These are phyloP conservation scores for Mimosa pudica DNA, from an alignment of 306 rosid genomes.

Conservation along the genomic window DNA sequence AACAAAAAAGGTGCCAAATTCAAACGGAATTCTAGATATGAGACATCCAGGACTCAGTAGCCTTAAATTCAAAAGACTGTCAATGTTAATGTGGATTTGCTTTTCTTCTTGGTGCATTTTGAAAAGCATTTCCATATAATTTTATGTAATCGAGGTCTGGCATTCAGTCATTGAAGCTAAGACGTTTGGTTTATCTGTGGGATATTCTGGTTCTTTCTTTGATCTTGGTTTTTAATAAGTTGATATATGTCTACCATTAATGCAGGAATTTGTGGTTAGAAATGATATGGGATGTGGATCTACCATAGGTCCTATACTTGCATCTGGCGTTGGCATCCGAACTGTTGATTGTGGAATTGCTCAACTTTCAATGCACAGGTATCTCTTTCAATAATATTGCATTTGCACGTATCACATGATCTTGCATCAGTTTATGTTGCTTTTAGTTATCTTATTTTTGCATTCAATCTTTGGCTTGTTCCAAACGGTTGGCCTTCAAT, in stretches of 20 bases:
- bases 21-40: background rate
- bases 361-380: conserved; percentile 99
- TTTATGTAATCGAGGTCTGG: background rate
- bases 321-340: conserved; percentile 92
- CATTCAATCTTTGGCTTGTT: conserved; percentile 6
- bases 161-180: background rate
- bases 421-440: conserved; percentile 12
- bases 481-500: conserved; percentile 2
- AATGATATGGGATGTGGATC: conserved; percentile 99
- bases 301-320: conserved; percentile 96
- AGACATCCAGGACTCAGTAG: background rate
- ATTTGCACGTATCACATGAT: conserved; percentile 61
- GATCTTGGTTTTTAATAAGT: background rate
- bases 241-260: background rate
- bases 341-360: conserved; percentile 97
- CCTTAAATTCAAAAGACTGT: background rate
- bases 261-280: conserved; percentile 93
- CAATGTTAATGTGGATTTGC: background rate
- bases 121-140: background rate
- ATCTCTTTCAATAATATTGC: background rate
- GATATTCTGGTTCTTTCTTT: background rate
- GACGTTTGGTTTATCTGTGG: background rate
- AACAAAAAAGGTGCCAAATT: background rate
- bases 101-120: background rate
- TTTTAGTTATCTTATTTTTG: conserved; percentile 27